A percentile compares a stretch with the other conserved stretches of the same genome.
phyloP scores from a whole-genome alignment of 768 basidiomycete species.

The Russula brevipes region DNA sequence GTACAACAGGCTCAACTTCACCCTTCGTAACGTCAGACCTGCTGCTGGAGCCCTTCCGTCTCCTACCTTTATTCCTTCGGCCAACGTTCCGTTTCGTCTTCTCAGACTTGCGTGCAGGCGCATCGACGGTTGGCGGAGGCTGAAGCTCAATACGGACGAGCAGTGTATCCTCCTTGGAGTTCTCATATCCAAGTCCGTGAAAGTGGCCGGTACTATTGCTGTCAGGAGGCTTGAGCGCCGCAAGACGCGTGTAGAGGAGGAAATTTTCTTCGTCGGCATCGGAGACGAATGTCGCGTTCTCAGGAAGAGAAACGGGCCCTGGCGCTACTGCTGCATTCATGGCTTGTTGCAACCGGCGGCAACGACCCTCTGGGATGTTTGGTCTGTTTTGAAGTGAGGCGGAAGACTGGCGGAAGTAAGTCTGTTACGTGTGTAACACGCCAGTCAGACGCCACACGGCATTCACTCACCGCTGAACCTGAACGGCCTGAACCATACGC shows the following conservation, averaged over 20 bases:
- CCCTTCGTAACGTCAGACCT: background rate
- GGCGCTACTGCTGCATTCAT: too few relatives aligned
- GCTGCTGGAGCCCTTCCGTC: background rate
- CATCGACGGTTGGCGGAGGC: constrained; percentile 7
- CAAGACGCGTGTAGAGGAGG: constrained; percentile 37
- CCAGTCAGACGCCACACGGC: too few relatives aligned
- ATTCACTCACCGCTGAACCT: too few relatives aligned
- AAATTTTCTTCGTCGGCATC: constrained; percentile 72
- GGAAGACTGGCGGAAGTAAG: too few relatives aligned
- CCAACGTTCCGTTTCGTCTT: background rate
- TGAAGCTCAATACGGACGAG: constrained; percentile 50
- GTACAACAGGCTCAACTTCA: constrained; percentile 12
- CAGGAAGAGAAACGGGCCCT: constrained; percentile 28
- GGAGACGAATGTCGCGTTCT: constrained; percentile 34
- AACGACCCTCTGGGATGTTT: too few relatives aligned
- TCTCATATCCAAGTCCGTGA: constrained; percentile 61
- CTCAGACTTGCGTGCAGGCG: background rate
- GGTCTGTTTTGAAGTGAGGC: too few relatives aligned
- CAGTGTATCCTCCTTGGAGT: constrained; percentile 55
- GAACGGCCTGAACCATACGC: too few relatives aligned
- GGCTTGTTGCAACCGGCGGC: too few relatives aligned
- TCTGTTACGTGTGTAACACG: too few relatives aligned
- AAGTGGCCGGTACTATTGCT: constrained; percentile 31
- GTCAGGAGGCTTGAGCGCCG: constrained; percentile 34
- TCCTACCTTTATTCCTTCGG: constrained; percentile 20